A percentile compares a stretch with the other conserved stretches of the same genome.
These are phyloP conservation scores for Ganoderma meredithae DNA, from an alignment of 1,284 basidiomycete genomes.

Conservation along the genomic window DNA sequence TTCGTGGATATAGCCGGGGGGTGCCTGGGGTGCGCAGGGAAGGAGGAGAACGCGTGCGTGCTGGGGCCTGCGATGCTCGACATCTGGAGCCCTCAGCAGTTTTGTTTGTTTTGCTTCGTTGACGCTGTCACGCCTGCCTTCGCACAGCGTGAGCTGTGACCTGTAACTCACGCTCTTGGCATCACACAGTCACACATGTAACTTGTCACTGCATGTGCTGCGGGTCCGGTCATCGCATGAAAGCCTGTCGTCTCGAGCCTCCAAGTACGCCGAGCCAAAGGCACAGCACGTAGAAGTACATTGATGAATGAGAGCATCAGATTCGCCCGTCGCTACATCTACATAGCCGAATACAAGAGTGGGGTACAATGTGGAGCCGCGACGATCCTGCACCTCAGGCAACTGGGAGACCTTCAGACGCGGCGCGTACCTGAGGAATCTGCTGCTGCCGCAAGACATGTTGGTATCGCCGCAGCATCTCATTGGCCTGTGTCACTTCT, in stretches of 20 bases:
- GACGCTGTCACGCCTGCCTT: constrained; percentile 43
- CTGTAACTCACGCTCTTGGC: constrained; percentile 5
- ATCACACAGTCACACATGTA: constrained; percentile 8
- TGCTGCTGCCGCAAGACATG: constrained; percentile 27
- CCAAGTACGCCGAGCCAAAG: constrained; percentile 6
- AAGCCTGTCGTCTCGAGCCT: not conserved
- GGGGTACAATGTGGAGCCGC: constrained; percentile 4
- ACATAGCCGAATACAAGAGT: constrained; percentile 13
- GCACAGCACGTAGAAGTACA: not conserved
- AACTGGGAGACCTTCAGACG: constrained; percentile 15
- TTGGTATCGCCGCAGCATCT: constrained; percentile 46
- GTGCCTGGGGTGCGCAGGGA: constrained; percentile 27
- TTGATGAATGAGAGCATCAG: not conserved
- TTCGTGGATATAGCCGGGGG: constrained; percentile 29
- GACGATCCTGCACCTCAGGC: constrained; percentile 6
- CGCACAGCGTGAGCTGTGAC: constrained; percentile 44
- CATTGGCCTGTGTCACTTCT: constrained; percentile 70
- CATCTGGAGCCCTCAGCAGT: constrained; percentile 51
- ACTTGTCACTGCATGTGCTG: not conserved
- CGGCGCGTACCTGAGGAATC: constrained; percentile 15
- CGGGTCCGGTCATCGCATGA: not conserved
- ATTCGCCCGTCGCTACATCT: not conserved
- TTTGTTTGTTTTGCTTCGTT: constrained; percentile 60
- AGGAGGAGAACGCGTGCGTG: constrained; percentile 44
- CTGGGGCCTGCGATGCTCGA: constrained; percentile 51